These are phyloP conservation scores for Tylopilus orsonianus DNA, from an alignment of 1,284 basidiomycete species.

Conservation along the genomic window DNA sequence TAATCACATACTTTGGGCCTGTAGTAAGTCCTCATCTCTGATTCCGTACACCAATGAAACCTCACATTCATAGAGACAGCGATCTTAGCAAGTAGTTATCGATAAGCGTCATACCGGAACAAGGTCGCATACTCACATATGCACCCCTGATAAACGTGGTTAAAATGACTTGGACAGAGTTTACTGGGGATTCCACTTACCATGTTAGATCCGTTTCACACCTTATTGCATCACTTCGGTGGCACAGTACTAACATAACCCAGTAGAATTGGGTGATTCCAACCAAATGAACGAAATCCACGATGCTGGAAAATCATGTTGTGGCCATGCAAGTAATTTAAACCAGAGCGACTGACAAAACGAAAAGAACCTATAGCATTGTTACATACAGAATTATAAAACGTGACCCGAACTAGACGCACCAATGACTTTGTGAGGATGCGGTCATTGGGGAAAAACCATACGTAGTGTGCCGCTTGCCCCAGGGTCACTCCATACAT, in stretches of 20 bases:
- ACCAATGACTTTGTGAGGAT: slow-evolving; percentile 9
- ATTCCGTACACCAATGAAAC: background rate
- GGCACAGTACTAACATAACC: slow-evolving; percentile 9
- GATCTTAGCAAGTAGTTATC: background rate
- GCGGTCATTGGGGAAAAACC: slow-evolving; percentile 9
- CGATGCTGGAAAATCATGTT: slow-evolving; percentile 5
- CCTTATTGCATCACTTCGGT: background rate
- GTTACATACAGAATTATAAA: background rate
- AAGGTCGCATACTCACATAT: slow-evolving; percentile 1
- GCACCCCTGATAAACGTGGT: slow-evolving; percentile 5
- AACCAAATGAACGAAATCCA: slow-evolving; percentile 5
- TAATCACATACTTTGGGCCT: slow-evolving; percentile 5
- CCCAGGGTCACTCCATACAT: slow-evolving; percentile 13
- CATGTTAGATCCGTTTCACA: slow-evolving; percentile 6
- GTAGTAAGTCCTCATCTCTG: background rate
- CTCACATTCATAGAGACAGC: slow-evolving; percentile 6
- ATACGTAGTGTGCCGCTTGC: slow-evolving; percentile 7
- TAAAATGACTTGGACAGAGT: too few relatives aligned
- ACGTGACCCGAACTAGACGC: background rate
- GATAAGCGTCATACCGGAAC: background rate
- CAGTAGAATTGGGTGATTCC: slow-evolving; percentile 7
- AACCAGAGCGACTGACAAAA: slow-evolving; percentile 12
- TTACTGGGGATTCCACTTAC: slow-evolving; percentile 1
- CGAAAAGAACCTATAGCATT: slow-evolving; percentile 5
- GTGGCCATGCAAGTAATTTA: too few relatives aligned